These are phyloP conservation scores for Triticum turgidum DNA, from an alignment of 176 grass and related monocot genomes.

Conservation along the genomic window DNA sequence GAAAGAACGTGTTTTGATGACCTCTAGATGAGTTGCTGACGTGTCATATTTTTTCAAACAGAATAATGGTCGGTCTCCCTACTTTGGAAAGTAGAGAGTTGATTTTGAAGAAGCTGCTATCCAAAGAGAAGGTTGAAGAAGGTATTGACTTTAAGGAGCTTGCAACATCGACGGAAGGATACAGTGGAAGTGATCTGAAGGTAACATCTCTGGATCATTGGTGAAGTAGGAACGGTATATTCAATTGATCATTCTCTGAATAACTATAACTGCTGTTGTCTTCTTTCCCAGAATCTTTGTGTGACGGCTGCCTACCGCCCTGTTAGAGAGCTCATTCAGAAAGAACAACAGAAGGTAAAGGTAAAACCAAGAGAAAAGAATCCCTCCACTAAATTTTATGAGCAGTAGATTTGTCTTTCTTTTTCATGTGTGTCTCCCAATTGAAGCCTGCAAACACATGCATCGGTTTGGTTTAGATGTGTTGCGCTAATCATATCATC, in stretches of 20 bases:
- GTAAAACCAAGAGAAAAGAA: constrained; percentile 28
- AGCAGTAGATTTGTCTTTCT: background rate
- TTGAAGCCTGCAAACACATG: background rate
- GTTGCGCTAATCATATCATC: constrained; percentile 16
- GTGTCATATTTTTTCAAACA: constrained; percentile 34
- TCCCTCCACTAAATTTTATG: background rate
- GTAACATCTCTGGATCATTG: constrained; percentile 27
- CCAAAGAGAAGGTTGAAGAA: constrained; percentile 63
- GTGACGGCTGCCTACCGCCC: constrained; percentile 67
- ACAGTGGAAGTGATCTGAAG: constrained; percentile 91
- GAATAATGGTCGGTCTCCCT: constrained; percentile 90
- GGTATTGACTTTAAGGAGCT: constrained; percentile 79
- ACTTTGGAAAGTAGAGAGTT: constrained; percentile 66
- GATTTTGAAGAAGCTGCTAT: constrained; percentile 64
- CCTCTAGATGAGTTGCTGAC: constrained; percentile 19
- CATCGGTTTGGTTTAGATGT: background rate
- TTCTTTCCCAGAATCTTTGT: constrained; percentile 66
- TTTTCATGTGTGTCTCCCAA: background rate
- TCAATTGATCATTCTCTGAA: background rate
- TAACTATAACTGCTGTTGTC: background rate
- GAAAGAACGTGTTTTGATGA: background rate
- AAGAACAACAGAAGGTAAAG: constrained; percentile 60
- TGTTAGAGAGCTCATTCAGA: constrained; percentile 75
- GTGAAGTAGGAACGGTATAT: background rate
- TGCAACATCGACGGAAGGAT: constrained; percentile 77